phyloP scores from a whole-genome alignment of 2,329 filamentous ascomycete species.

The Hyphodiscus sp. region DNA sequence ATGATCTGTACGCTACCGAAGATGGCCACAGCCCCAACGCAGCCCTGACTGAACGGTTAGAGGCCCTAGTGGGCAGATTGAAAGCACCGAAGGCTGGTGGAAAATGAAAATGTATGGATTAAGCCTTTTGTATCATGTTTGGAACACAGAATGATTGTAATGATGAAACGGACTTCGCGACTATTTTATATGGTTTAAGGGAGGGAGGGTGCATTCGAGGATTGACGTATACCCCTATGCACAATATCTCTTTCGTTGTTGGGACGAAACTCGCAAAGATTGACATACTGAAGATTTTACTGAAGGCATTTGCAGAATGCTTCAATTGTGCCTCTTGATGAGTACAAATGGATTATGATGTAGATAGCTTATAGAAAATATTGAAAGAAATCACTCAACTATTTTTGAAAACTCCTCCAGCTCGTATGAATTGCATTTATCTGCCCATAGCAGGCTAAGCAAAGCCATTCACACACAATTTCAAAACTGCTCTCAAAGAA shows the following conservation, averaged over 20 bases:
- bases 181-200: background rate
- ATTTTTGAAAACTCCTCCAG: no score
- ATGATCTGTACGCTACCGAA: slow-evolving; percentile 37
- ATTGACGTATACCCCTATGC: background rate
- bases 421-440: no score
- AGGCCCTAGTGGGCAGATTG: slow-evolving; percentile 21
- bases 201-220: background rate
- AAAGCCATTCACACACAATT: no score
- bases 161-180: background rate
- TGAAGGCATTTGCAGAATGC: background rate
- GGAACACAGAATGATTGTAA: background rate
- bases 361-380: background rate
- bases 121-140: background rate
- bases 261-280: background rate
- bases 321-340: background rate
- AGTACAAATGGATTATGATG: background rate
- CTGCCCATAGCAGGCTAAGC: no score
- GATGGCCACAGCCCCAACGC: slow-evolving; percentile 38
- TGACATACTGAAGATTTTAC: background rate
- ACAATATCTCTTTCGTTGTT: background rate
- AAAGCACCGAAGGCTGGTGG: slow-evolving; percentile 1
- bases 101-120: background rate
- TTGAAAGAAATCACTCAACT: background rate
- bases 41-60: slow-evolving; percentile 35
- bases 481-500: no score